Evolutionary conservation across 2,329 filamentous ascomycete genomes (phyloP).

Genomic region (Coniochaeta ligniaria): DNA sequence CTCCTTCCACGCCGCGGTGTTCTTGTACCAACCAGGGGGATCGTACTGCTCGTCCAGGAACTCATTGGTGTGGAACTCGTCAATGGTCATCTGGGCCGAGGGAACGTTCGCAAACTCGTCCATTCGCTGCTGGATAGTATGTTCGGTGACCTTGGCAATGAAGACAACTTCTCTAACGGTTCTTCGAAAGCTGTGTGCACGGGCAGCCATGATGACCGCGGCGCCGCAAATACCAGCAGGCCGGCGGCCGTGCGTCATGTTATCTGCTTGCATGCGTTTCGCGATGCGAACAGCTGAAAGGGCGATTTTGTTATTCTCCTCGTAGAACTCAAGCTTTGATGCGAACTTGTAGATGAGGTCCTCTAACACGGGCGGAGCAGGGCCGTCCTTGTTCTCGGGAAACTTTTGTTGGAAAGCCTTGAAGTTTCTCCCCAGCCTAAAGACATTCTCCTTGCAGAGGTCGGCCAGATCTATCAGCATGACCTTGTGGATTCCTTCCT

Average conservation of each 20-base stretch:
- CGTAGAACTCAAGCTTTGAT: constrained; percentile 82
- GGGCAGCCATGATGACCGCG: constrained; percentile 86
- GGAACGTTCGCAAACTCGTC: constrained; percentile 87
- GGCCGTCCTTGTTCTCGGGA: constrained; percentile 44
- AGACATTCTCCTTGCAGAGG: constrained; percentile 76
- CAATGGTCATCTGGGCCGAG: constrained; percentile 76
- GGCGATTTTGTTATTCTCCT: constrained; percentile 74
- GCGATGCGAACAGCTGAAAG: constrained; percentile 83
- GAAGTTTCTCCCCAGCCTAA: constrained; percentile 83
- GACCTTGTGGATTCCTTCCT: constrained; percentile 69
- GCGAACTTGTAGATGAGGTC: constrained; percentile 89
- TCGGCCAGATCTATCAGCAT: constrained; percentile 97
- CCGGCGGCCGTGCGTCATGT: constrained; percentile 92
- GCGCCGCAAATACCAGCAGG: constrained; percentile 93
- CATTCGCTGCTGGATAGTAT: constrained; percentile 85
- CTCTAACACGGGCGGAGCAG: constrained; percentile 72
- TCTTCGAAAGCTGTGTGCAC: constrained; percentile 96
- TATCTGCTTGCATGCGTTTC: constrained; percentile 89
- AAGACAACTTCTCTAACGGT: constrained; percentile 95
- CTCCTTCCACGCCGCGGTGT: constrained; percentile 44
- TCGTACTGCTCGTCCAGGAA: constrained; percentile 48
- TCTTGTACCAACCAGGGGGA: constrained; percentile 74
- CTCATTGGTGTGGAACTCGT: constrained; percentile 68
- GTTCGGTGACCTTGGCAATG: constrained; percentile 91
- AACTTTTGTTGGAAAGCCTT: constrained; percentile 69